A percentile compares a stretch with the other conserved stretches of the same genome.
phyloP scores from a whole-genome alignment of 805 yeast species.

The Cyberlindnera amylophila region DNA sequence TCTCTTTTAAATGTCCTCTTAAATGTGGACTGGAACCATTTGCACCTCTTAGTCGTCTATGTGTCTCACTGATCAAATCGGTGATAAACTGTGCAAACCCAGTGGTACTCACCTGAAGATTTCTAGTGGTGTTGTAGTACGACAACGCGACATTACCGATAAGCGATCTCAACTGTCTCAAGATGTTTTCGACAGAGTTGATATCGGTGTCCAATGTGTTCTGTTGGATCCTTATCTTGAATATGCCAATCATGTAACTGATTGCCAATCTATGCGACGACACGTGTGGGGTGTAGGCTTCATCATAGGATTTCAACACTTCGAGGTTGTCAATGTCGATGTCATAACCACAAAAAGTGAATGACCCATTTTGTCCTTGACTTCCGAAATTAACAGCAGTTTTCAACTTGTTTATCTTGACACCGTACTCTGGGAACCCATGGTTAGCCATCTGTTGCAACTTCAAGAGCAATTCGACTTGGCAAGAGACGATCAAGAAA shows the following conservation, averaged over 20 bases:
- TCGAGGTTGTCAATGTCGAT: slow-evolving; percentile 33
- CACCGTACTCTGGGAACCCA: slow-evolving; percentile 36
- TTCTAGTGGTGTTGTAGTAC: slow-evolving; percentile 10
- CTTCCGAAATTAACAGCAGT: slow-evolving; percentile 34
- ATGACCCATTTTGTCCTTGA: not conserved
- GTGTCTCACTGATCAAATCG: slow-evolving; percentile 4
- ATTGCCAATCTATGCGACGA: slow-evolving; percentile 14
- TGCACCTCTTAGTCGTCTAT: not conserved
- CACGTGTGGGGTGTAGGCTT: slow-evolving; percentile 10
- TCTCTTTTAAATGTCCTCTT: not conserved
- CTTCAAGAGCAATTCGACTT: slow-evolving; percentile 28
- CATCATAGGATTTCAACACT: slow-evolving; percentile 32
- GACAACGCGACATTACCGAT: slow-evolving; percentile 21
- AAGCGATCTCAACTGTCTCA: slow-evolving; percentile 20
- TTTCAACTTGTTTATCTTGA: slow-evolving; percentile 31
- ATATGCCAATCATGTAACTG: slow-evolving; percentile 19
- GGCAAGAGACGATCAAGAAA: slow-evolving; percentile 63
- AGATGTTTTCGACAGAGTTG: slow-evolving; percentile 20
- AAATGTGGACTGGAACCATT: not conserved
- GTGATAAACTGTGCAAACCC: slow-evolving; percentile 12
- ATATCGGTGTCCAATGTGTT: slow-evolving; percentile 26
- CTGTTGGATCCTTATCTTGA: slow-evolving; percentile 32
- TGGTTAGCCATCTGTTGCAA: slow-evolving; percentile 29
- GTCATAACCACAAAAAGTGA: slow-evolving; percentile 42
- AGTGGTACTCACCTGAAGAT: not conserved